These are phyloP conservation scores for Trametes villosa DNA, from an alignment of 768 basidiomycete species.

Conservation along the genomic window DNA sequence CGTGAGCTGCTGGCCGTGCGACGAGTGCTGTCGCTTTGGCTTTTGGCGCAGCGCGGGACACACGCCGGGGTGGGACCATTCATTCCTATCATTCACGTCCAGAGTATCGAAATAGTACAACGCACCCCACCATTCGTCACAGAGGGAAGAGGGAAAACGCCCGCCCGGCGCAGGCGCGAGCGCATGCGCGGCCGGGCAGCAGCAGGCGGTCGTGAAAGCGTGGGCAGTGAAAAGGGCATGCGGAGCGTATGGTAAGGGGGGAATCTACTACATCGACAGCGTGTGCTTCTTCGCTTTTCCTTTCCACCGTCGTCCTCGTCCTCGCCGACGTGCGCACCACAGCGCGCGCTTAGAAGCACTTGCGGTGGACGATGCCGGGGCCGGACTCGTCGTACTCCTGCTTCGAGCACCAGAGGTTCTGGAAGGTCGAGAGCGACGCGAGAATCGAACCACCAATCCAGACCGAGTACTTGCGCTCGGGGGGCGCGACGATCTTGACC, in stretches of 20 bases:
- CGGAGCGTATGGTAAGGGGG: constrained; percentile 35
- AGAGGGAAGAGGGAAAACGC: constrained; percentile 7
- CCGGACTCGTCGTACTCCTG: constrained; percentile 65
- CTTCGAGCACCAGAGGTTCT: constrained; percentile 68
- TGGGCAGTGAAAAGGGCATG: constrained; percentile 21
- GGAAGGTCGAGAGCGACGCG: constrained; percentile 67
- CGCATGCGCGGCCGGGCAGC: too few species aligned
- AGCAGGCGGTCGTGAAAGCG: constrained; percentile 32
- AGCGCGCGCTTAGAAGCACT: constrained; percentile 39
- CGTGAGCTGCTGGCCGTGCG: not conserved
- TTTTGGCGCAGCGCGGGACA: not conserved
- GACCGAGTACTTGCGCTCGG: constrained; percentile 73
- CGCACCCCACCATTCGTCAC: constrained; percentile 22
- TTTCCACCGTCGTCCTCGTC: constrained; percentile 18
- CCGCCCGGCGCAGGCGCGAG: constrained; percentile 31
- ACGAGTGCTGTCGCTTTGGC: not conserved
- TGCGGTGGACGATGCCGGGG: constrained; percentile 56
- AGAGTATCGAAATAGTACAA: constrained; percentile 21
- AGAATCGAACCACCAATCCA: constrained; percentile 57
- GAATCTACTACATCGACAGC: constrained; percentile 34
- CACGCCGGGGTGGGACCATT: constrained; percentile 59
- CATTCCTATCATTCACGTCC: constrained; percentile 61
- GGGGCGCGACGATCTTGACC: constrained; percentile 69
- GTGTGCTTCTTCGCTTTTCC: constrained; percentile 27
- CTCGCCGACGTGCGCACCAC: not conserved